Percentiles rank a stretch among this genome's conserved stretches.
Conservation (phyloP, 2,329 filamentous ascomycete genomes). For the Claviceps arundinis region DNA sequence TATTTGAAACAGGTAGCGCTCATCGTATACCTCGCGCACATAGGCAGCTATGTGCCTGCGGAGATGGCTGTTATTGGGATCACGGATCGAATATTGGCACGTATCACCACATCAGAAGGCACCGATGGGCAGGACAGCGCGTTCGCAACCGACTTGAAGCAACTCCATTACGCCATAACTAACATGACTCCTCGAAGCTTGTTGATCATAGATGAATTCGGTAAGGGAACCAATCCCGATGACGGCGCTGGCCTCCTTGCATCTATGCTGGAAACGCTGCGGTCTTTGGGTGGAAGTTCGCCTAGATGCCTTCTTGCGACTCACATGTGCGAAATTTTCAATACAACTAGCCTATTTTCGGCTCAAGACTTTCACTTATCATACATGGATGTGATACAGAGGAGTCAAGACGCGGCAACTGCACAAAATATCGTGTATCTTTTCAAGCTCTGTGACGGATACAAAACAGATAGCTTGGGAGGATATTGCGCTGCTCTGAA, state of each 20-base stretch:
- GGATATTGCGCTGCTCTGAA: slow-evolving; percentile 77
- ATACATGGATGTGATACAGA: slow-evolving; percentile 60
- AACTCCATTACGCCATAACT: slow-evolving; percentile 64
- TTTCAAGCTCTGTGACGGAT: slow-evolving; percentile 54
- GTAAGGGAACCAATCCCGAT: slow-evolving; percentile 46
- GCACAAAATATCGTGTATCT: slow-evolving; percentile 60
- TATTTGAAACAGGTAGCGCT: slow-evolving; percentile 89
- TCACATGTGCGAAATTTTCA: slow-evolving; percentile 61
- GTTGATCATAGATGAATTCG: slow-evolving; percentile 86
- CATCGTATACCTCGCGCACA: slow-evolving; percentile 83
- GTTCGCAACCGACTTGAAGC: slow-evolving; percentile 70
- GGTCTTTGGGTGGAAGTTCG: slow-evolving; percentile 27
- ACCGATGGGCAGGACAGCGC: slow-evolving; percentile 46
- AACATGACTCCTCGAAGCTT: slow-evolving; percentile 65
- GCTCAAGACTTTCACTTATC: slow-evolving; percentile 41
- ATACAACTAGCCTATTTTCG: slow-evolving; percentile 42
- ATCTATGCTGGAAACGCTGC: slow-evolving; percentile 44
- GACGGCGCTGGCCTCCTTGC: slow-evolving; percentile 47
- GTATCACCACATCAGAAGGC: slow-evolving; percentile 62
- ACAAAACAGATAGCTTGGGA: slow-evolving; percentile 72
- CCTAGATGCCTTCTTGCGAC: slow-evolving; percentile 50
- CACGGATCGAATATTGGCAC: slow-evolving; percentile 84
- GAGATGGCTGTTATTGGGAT: slow-evolving; percentile 63
- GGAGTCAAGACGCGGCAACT: slow-evolving; percentile 27
- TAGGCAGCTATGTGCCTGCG: slow-evolving; percentile 86